A percentile compares a stretch with the other conserved stretches of the same genome.
phyloP scores from a whole-genome alignment of 179 eudicot species.

The Heliamphora pulchella region DNA sequence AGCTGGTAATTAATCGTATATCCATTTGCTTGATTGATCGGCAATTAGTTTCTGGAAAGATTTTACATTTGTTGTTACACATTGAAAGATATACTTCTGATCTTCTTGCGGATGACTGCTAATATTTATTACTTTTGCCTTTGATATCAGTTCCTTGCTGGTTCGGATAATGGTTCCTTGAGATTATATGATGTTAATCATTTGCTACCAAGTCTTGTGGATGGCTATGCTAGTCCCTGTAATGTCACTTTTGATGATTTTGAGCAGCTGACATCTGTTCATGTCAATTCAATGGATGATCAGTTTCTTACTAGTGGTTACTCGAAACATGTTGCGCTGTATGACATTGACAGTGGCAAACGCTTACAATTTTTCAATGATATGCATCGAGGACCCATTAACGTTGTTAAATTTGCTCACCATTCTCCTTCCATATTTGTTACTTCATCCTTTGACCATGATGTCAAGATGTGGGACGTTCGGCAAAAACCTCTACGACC shows the following conservation, averaged over 20 bases:
- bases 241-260: constrained; percentile 40
- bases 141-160: constrained; percentile 57
- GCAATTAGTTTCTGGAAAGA: not conserved
- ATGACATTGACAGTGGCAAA: constrained; percentile 60
- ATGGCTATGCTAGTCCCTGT: constrained; percentile 20
- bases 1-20: not conserved
- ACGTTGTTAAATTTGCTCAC: constrained; percentile 78
- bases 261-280: constrained; percentile 76
- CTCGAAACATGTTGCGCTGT: constrained; percentile 59
- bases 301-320: constrained; percentile 64
- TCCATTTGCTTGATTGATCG: not conserved
- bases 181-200: constrained; percentile 53
- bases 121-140: constrained; percentile 3
- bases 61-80: not conserved
- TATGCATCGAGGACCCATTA: constrained; percentile 66
- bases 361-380: constrained; percentile 46
- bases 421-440: constrained; percentile 69
- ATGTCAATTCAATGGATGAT: constrained; percentile 68
- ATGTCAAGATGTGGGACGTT: constrained; percentile 86
- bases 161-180: constrained; percentile 70
- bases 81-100: not conserved
- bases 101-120: constrained; percentile 1
- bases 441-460: constrained; percentile 75
- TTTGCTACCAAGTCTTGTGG: constrained; percentile 20
- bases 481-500: constrained; percentile 45